Base-by-base conservation (phyloP, 1,139 yeast species). In the Sugiyamaella grinbergsii region DNA sequence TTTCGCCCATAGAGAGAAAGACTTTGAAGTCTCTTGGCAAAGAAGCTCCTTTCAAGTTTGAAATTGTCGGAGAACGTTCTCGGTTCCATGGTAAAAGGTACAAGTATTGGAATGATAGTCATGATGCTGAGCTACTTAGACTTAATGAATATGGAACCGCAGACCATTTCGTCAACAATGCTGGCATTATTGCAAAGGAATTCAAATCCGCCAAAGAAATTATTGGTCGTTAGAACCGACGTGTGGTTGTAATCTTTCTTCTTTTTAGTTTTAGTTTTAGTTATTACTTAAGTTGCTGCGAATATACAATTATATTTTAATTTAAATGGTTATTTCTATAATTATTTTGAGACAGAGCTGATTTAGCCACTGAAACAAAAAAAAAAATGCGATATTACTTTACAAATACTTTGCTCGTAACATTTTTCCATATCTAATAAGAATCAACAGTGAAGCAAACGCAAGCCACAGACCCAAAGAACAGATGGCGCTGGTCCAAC, bases 401-500 rank as follows among this genome's bases (percentile, higher is more conserved):
- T 19, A 29, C n/a, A 28, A 29, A 48, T 33, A 43, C 29, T 37
- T 43, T 5, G 34, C 47, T 34, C 57, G 36, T 39, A 54, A 22
- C 15, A 29, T 20, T 28, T 50, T 41, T 11, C 57, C 57, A 26
- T 43, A 48, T 31, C 26, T 41, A 20, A 53, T 51, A n/a, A 54
- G 45, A 15, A 40, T 37, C n/a, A 53, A 8, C 6, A 34, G 41
- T n/a, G 47, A 33, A 7, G 34, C 50, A 48, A 48, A 47, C 26
- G 46, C 56, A 6, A 46, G n/a, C 59, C 58, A 54, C 1, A 72
- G 58, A 4, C 68, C 62, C 33, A 65, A 54, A 2, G 76, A 75
- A 11, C 75, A 65, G 11, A 76, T 69, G 0, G 79, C 74, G 54
- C 74, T 70, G 2, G 79, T 69, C 80, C 81, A 77, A 2, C 82